These are phyloP conservation scores for Arthrobotrys sphaeroides DNA, from an alignment of 2,329 filamentous ascomycete genomes.

Conservation along the genomic window DNA sequence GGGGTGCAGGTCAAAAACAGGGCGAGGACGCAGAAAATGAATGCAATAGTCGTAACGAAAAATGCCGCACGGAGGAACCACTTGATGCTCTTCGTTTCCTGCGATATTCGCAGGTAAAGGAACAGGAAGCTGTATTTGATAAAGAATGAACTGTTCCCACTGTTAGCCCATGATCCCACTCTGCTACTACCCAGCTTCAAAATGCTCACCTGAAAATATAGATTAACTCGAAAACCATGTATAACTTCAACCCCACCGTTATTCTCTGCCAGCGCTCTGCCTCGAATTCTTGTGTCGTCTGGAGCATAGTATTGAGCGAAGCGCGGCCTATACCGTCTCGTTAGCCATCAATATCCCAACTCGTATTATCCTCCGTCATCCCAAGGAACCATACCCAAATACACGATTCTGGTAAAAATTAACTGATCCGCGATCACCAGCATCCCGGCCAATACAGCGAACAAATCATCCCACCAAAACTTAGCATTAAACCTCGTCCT, in stretches of 20 bases:
- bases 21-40: constrained; percentile 58
- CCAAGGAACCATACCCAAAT: constrained; percentile 53
- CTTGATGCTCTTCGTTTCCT: constrained; percentile 57
- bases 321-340: constrained; percentile 18
- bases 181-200: too few species aligned
- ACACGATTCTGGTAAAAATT: constrained; percentile 56
- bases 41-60: constrained; percentile 58
- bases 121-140: constrained; percentile 58
- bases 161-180: constrained; percentile 20
- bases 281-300: constrained; percentile 52
- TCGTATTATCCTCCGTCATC: neutral
- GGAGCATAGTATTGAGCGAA: constrained; percentile 54
- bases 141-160: constrained; percentile 54
- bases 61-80: constrained; percentile 57
- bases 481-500: constrained; percentile 57
- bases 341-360: neutral
- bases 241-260: constrained; percentile 56
- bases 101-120: constrained; percentile 57
- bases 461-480: constrained; percentile 60
- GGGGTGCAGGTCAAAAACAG: constrained; percentile 60
- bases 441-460: constrained; percentile 56
- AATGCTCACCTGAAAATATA: constrained; percentile 54
- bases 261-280: constrained; percentile 53
- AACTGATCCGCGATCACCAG: constrained; percentile 56
- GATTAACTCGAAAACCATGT: constrained; percentile 56